Base-by-base conservation (phyloP, 257 asterid species). In the Knoxia roxburghii region DNA sequence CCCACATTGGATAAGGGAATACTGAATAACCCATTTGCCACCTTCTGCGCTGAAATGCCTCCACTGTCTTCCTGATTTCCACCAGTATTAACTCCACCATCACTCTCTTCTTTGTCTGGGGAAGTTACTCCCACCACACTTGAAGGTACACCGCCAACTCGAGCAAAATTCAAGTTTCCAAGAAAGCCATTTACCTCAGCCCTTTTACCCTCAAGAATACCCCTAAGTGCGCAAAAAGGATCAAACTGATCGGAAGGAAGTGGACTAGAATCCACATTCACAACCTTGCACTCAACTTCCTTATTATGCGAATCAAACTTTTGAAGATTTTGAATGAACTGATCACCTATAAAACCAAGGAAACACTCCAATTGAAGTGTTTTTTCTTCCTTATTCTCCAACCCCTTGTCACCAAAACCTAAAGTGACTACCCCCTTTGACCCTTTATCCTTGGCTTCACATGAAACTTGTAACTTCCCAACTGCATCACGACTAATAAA, bases 111-210 rank as follows among this genome's bases (percentile, higher is more conserved):
- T 68, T 84, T 82, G 33, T 72, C 86, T 24, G 95, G 73, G 63
- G 96, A 83, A 59, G 80, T 26, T 40, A 81, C 86, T 68, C 78
- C 96, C 70, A 85, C 87, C 71, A 93, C 78, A 80, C 87, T 78
- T n/a, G 96, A 76, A 14, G 97, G 99, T 61, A 86, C 83, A 62
- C 99, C 96, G 70, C 99, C 96, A 24, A 94, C 96, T 26, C 98
- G 82, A 2, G 99, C 99, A 85, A 94, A 94, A 72, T 73, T 87
- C 78, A 90, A 73, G 73, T 82, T 90, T 53, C 93, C 93, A 12
- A 91, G 71, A 74, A 94, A 84, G 24, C 86, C 96, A 78, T 84
- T 82, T 61, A 90, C 78, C 67, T 94, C 96, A 52, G 90, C 93
- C 74, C 89, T 87, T 85, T 85, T 94, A 69, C 96, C 95, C 78